Evolutionary conservation across 2,329 filamentous ascomycete species (phyloP).

Genomic region (Diaporthe australafricana): DNA sequence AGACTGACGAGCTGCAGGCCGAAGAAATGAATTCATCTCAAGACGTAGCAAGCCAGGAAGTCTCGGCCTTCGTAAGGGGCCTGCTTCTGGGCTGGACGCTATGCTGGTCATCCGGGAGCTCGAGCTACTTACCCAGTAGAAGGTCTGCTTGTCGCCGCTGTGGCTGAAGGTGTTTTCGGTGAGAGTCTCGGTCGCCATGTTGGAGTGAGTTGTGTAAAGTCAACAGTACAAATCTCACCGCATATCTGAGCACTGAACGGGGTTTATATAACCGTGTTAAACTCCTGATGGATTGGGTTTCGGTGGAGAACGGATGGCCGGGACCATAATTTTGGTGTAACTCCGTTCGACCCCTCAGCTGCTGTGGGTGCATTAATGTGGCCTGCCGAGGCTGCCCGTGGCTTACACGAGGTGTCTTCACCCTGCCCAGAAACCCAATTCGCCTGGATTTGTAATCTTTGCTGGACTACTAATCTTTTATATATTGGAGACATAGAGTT

Average conservation of each 20-base stretch:
- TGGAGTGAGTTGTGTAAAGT: not conserved
- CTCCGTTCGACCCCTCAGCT: constrained; percentile 14
- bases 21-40: too few relatives aligned
- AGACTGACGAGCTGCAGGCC: too few relatives aligned
- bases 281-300: not conserved
- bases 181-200: constrained; percentile 26
- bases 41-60: not conserved
- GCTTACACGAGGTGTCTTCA: not conserved
- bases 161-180: constrained; percentile 37
- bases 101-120: not conserved
- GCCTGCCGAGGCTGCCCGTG: not conserved
- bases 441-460: not conserved
- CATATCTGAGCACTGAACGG: not conserved
- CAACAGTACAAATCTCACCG: not conserved
- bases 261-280: constrained; percentile 3
- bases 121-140: constrained; percentile 30
- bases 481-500: too few relatives aligned
- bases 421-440: not conserved
- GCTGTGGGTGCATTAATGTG: not conserved
- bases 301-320: not conserved
- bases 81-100: not conserved
- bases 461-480: too few relatives aligned
- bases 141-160: constrained; percentile 43
- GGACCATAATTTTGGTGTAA: not conserved
- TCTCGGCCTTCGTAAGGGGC: too few relatives aligned